phyloP scores from a whole-genome alignment of 306 rosid genomes.

The Crataegus laevigata region DNA sequence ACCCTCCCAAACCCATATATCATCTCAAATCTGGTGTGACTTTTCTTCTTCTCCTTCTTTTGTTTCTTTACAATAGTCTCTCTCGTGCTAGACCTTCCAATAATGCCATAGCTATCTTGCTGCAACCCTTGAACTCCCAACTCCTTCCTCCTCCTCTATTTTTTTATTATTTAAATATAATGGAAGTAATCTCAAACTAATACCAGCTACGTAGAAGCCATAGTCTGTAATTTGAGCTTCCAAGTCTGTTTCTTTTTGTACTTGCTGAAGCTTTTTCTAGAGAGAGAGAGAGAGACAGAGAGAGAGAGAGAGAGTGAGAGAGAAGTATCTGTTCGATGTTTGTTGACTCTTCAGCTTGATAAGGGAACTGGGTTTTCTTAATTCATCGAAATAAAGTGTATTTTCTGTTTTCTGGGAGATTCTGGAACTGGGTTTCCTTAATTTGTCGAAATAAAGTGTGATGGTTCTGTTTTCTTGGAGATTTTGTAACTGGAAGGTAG shows the following conservation, averaged over 20 bases:
- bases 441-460: conserved; percentile 48
- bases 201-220: not conserved
- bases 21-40: conserved; percentile 5
- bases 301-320: not conserved
- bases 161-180: conserved; percentile 26
- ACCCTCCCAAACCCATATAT: too few species aligned
- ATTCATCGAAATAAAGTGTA: conserved; percentile 50
- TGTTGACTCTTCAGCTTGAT: conserved; percentile 17
- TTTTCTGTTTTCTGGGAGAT: conserved; percentile 19
- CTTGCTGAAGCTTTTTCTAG: not conserved
- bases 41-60: not conserved
- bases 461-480: conserved; percentile 12
- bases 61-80: not conserved
- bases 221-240: conserved; percentile 12
- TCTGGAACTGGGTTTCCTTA: conserved; percentile 41
- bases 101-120: conserved; percentile 9
- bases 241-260: not conserved
- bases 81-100: conserved; percentile 1
- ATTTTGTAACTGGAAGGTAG: conserved; percentile 54
- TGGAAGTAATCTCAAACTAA: conserved; percentile 3
- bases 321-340: conserved; percentile 5
- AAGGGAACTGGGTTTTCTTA: conserved; percentile 26
- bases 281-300: too few species aligned
- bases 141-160: not conserved
- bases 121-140: conserved; percentile 9